A percentile compares a stretch with the other conserved stretches of the same genome.
These are phyloP conservation scores for Myxozyma neglecta DNA, from an alignment of 805 yeast species.

Conservation along the genomic window DNA sequence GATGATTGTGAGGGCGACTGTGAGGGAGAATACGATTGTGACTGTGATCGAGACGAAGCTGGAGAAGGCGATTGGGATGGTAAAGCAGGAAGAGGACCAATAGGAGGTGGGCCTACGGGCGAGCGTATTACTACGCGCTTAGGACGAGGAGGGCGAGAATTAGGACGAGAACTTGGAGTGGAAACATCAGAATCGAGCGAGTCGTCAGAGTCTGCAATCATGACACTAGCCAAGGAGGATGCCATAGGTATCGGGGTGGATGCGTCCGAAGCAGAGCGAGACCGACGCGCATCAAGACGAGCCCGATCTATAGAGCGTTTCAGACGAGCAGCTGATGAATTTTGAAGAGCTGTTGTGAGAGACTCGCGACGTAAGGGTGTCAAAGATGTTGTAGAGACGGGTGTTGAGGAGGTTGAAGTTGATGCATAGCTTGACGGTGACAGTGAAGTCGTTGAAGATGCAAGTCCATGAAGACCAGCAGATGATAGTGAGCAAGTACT, in stretches of 20 bases:
- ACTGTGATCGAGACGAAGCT: not conserved
- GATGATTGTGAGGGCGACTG: not conserved
- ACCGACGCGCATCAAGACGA: slow-evolving; percentile 3
- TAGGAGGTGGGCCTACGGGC: slow-evolving; percentile 14
- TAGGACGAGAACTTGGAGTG: not conserved
- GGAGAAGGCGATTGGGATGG: not conserved
- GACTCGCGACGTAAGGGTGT: slow-evolving; percentile 24
- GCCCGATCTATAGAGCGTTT: slow-evolving; percentile 5
- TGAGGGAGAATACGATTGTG: not conserved
- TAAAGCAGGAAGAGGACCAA: slow-evolving; percentile 10
- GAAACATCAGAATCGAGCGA: not conserved
- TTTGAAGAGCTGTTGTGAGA: not conserved
- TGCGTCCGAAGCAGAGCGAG: slow-evolving; percentile 6
- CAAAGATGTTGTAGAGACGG: not conserved
- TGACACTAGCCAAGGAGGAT: not conserved
- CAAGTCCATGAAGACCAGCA: not conserved
- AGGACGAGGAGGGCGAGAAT: not conserved
- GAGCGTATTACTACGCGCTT: slow-evolving; percentile 5
- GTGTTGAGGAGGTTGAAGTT: not conserved
- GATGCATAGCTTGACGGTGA: slow-evolving; percentile 10
- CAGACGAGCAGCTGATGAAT: slow-evolving; percentile 5
- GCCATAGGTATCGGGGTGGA: not conserved
- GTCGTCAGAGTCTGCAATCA: not conserved
- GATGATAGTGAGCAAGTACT: slow-evolving; percentile 1
- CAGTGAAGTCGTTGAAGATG: slow-evolving; percentile 2